Evolutionary conservation across 2,329 filamentous ascomycete genomes (phyloP), one percentile per base, ranked within the genome.

Genomic region (Calonectria pauciramosa): DNA sequence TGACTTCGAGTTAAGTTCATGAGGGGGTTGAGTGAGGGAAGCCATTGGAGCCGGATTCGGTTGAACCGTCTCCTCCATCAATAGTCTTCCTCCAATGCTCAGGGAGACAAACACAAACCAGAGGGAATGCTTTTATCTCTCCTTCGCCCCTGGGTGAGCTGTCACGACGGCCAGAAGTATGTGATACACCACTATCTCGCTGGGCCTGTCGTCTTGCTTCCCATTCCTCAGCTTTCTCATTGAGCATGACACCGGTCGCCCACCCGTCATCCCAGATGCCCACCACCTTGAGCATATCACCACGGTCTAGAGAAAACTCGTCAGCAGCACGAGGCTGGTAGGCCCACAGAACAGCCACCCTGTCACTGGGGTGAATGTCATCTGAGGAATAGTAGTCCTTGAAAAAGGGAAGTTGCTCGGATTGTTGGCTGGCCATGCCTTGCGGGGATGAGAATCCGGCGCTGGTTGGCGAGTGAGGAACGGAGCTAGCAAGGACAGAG

Each of bases 251-350:
- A 80, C 97, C 97, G 1, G 97, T 99, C 14, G 97, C 97, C 97
- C 97, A 99, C 60, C 97, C 97, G 84, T 99, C 97, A 82, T 99
- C 97, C 97, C 97, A 99, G 79, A 99, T 99, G 76, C 97, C 97
- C 38, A 99, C 94, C 18, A 99, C 93, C 87, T 98, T 99, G 82
- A 99, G 90, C 96, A 99, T 98, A 83, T 99, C 97, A 69, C 97
- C 97, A 73, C 97, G 93, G 81, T 99, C 97, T 47, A 99, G 89
- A 49, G 95, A 90, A 82, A 99, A 99, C 83, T 99, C 97, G 82
- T 99, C 97, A 36, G 93, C 92, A 6, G 97, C 97, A 41, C 97
- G 94, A 41, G 97, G 96, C 80, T 98, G 95, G 85, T 99, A 99
- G 2, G 97, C 96, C 97, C 97, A 99, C 18, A 99, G 90, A 3